These are phyloP conservation scores for Suillus placidus DNA, from an alignment of 768 basidiomycete species.

Conservation along the genomic window DNA sequence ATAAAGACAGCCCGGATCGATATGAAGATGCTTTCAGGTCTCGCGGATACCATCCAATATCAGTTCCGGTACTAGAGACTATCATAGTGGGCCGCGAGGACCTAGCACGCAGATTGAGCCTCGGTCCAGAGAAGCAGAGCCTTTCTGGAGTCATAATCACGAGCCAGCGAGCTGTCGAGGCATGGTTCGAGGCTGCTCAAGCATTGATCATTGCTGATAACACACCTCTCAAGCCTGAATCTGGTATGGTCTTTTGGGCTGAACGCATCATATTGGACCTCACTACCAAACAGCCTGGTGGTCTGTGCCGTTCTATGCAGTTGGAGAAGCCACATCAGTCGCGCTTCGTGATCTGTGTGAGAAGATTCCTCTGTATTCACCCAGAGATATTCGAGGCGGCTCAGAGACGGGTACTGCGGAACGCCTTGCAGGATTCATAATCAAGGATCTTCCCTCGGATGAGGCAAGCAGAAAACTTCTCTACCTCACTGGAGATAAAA, in stretches of 20 bases:
- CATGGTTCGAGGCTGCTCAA: conserved; percentile 57
- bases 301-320: conserved; percentile 72
- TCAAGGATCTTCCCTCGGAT: conserved; percentile 36
- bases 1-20: conserved; percentile 46
- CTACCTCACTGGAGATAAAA: conserved; percentile 89
- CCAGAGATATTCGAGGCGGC: conserved; percentile 45
- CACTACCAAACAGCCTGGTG: conserved; percentile 49
- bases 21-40: conserved; percentile 57
- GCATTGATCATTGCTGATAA: conserved; percentile 16
- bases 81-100: conserved; percentile 48
- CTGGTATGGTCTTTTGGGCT: conserved; percentile 17
- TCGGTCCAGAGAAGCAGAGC: conserved; percentile 36
- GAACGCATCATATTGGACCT: conserved; percentile 3
- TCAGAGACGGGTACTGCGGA: conserved; percentile 67
- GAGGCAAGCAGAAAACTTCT: conserved; percentile 41
- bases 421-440: conserved; percentile 65
- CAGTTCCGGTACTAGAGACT: conserved; percentile 77
- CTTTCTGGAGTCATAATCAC: conserved; percentile 74
- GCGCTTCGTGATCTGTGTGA: conserved; percentile 42
- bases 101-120: conserved; percentile 46
- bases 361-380: conserved; percentile 40
- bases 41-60: conserved; percentile 54
- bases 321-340: conserved; percentile 66
- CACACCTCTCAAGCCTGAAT: not conserved
- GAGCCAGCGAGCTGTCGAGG: conserved; percentile 76